Conservation (phyloP, 2,329 filamentous ascomycete species). For the Trichophyton schoenleinii region DNA sequence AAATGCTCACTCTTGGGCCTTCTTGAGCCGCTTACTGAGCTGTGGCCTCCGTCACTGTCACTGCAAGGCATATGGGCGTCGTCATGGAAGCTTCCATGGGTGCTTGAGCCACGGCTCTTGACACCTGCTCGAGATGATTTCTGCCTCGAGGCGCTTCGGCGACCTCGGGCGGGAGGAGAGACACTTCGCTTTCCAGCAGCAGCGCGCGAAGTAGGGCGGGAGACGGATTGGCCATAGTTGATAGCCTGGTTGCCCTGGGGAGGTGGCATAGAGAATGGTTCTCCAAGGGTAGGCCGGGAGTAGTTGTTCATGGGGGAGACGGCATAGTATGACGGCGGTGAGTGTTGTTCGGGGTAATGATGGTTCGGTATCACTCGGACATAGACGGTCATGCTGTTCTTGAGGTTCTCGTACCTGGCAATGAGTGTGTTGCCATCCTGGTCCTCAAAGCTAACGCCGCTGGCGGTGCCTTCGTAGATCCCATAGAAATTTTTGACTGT, state of each 20-base stretch:
- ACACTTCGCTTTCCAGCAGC: constrained; percentile 64
- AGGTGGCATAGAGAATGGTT: constrained; percentile 52
- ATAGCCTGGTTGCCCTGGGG: constrained; percentile 40
- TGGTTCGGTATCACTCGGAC: constrained; percentile 64
- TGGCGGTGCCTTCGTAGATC: constrained; percentile 67
- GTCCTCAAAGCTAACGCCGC: constrained; percentile 92
- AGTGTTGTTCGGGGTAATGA: constrained; percentile 37
- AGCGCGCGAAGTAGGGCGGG: constrained; percentile 53
- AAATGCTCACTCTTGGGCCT: constrained; percentile 71
- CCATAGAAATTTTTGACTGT: constrained; percentile 99
- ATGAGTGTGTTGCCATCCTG: constrained; percentile 80
- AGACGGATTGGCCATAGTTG: constrained; percentile 49
- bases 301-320: constrained; percentile 41
- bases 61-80: constrained; percentile 67
- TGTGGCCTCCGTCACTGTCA: constrained; percentile 71
- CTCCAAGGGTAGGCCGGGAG: constrained; percentile 48
- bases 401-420: constrained; percentile 90
- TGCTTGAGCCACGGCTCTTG: constrained; percentile 55
- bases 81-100: constrained; percentile 49
- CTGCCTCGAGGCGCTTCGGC: constrained; percentile 67
- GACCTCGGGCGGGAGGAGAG: constrained; percentile 59
- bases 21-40: constrained; percentile 57
- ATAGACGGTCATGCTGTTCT: constrained; percentile 82
- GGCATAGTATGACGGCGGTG: constrained; percentile 31
- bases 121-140: constrained; percentile 54